Percentiles rank a stretch among this genome's conserved stretches.
These are phyloP conservation scores for Camelina hispida DNA, from an alignment of 345 rosid species.

Conservation along the genomic window DNA sequence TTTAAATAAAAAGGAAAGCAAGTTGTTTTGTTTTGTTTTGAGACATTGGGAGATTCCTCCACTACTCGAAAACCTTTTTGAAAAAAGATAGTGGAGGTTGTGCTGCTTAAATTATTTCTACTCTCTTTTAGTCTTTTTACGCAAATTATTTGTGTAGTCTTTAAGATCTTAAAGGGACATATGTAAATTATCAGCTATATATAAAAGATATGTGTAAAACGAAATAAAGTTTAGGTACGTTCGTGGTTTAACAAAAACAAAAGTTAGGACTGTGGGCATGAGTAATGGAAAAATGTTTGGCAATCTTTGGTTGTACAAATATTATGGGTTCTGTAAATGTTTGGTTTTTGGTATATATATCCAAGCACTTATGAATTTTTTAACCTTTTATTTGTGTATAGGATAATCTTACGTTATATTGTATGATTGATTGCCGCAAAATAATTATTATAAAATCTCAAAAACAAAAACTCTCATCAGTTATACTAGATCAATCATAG, in stretches of 20 bases:
- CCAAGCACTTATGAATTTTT: background rate
- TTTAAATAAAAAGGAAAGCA: slow-evolving; percentile 23
- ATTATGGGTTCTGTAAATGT: background rate
- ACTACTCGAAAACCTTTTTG: slow-evolving; percentile 31
- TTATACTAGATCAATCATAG: too few species aligned
- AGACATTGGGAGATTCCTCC: slow-evolving; percentile 46
- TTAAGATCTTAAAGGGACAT: slow-evolving; percentile 35
- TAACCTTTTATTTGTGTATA: background rate
- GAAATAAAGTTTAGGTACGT: background rate
- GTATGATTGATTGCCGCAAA: background rate
- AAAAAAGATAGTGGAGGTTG: slow-evolving; percentile 40
- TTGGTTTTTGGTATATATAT: background rate
- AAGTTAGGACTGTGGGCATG: background rate
- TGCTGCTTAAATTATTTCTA: slow-evolving; percentile 33
- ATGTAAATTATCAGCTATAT: background rate
- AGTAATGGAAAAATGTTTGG: background rate
- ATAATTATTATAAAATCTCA: background rate
- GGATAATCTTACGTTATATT: background rate
- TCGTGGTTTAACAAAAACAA: too few species aligned
- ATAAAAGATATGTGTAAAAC: background rate
- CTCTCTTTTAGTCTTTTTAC: slow-evolving; percentile 2
- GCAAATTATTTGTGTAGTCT: slow-evolving; percentile 23
- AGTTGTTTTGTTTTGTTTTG: slow-evolving; percentile 42
- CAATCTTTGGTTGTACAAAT: background rate
- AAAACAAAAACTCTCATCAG: too few species aligned